Percentiles rank a stretch among this genome's conserved stretches.
phyloP scores from a whole-genome alignment of 768 basidiomycete genomes.

The Multifurca ochricompacta region DNA sequence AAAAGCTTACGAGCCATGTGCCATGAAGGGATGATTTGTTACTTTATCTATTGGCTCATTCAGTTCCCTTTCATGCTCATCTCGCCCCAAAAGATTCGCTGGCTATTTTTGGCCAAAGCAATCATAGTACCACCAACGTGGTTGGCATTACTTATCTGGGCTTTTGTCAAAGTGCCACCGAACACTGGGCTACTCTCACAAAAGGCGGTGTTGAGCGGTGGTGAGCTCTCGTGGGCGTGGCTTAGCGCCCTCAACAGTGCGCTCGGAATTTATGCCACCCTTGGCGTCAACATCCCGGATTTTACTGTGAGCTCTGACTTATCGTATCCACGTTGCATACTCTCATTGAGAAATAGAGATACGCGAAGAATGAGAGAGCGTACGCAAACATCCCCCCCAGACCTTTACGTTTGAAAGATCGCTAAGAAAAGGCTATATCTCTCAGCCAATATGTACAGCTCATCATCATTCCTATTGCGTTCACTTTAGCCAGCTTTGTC shows the following conservation, averaged over 20 bases:
- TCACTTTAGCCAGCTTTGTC: slow-evolving; percentile 69
- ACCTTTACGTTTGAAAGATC: background rate
- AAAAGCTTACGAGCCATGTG: background rate
- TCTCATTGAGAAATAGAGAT: slow-evolving; percentile 39
- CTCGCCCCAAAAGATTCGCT: slow-evolving; percentile 70
- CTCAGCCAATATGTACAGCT: slow-evolving; percentile 66
- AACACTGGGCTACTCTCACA: slow-evolving; percentile 49
- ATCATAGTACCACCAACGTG: slow-evolving; percentile 38
- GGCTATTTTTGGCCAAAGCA: slow-evolving; percentile 63
- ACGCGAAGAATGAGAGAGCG: slow-evolving; percentile 62
- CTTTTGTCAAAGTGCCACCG: slow-evolving; percentile 59
- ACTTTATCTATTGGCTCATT: slow-evolving; percentile 70
- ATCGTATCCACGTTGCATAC: background rate
- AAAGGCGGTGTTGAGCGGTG: slow-evolving; percentile 44
- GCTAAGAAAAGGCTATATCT: background rate
- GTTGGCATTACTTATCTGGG: slow-evolving; percentile 25
- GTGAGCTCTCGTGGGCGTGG: slow-evolving; percentile 68
- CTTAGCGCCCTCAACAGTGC: slow-evolving; percentile 68
- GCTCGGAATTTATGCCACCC: slow-evolving; percentile 63
- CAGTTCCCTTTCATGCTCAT: slow-evolving; percentile 71
- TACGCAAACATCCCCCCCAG: slow-evolving; percentile 33
- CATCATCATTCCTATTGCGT: slow-evolving; percentile 65
- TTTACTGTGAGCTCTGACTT: slow-evolving; percentile 46
- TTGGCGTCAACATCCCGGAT: slow-evolving; percentile 78
- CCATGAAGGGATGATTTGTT: slow-evolving; percentile 56